Evolutionary conservation across 768 basidiomycete species (phyloP), one percentile per base, ranked within the genome.

Genomic region (Paxillus ammoniavirescens): DNA sequence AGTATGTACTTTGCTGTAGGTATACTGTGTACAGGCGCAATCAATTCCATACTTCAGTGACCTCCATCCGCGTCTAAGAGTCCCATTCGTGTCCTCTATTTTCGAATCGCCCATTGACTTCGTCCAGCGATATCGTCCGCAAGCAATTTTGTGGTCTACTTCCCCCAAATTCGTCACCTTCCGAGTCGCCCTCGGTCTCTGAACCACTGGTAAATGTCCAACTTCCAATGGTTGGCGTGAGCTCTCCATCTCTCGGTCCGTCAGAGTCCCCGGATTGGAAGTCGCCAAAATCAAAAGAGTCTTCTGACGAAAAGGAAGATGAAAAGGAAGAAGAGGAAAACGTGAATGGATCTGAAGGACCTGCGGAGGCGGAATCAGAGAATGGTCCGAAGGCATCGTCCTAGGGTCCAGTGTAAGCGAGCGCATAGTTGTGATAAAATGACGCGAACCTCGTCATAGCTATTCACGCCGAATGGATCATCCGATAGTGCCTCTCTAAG

Each of bases 361-460:
- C 70, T 0, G 75, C 62, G 1, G 78, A 77, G 1, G 82, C 76
- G 2, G 83, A 64, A 64, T 90, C 88, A 1, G 89, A 84, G 72
- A 93, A 92, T 6, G 91, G 89, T 2, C 90, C 91, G 66, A 90
- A 89, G n/a, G 72, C 78, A 51, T 87, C 87, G 69, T 88, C 72
- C 67, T 79, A 58, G 42, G 56, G 48, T 15, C 30, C 8, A 50
- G 17, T 6, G 18, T 59, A 30, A 52, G 49, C 33, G 14, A 31
- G 9, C 46, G 36, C 38, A 59, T 18, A 17, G 38, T 43, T 41
- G 47, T 15, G 21, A 38, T 21, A 14, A 52, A 8, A 38, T 17
- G 43, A 46, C 50, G 62, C 60, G 44, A 48, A 85, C 85, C 44
- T 86, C 84, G 28, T 86, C 81, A 49, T 65, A 71, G 26, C 59